Base-by-base conservation (phyloP, 768 basidiomycete genomes). In the Lactifluus volemus region DNA sequence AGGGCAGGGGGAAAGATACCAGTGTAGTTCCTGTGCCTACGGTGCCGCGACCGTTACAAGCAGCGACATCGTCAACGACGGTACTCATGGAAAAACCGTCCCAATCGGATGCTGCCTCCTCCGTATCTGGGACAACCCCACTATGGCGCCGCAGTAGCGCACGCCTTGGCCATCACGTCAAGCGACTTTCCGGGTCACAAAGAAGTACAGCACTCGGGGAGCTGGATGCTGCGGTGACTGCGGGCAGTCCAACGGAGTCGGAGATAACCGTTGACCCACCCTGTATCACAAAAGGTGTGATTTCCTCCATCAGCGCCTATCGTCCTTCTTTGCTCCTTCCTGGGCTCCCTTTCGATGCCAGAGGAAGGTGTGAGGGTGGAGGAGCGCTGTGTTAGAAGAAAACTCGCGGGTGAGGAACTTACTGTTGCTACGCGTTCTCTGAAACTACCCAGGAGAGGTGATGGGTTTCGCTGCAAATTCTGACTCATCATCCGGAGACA, bases 401-500 rank as follows among this genome's bases (percentile, higher is more conserved):
- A 38, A 11, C n/a, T 45, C 2, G n/a, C 19, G 2, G 17, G 58
- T 42, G 57, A 36, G 38, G 25, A 25, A 25, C 25, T 25, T 25
- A 53, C 53, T 5, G 15, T n/a, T 38, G 41, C 58, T 53, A 81
- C 63, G 65, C 80, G 80, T 70, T 83, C 78, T 65, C 76, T 78
- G 71, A 84, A 5, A 82, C 83, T 76, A 73, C 30, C 56, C 67
- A 12, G 65, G 59, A 7, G 63, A 63, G 2, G 34, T 53, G 49
- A 36, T n/a, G 25, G 38, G 30, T 45, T 67, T 62, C 15, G 63
- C 45, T 3, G 67, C 64, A 45, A 64, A 58, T n/a, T 62, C 57
- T 3, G 64, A 51, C 50, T 67, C 68, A 39, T n/a, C n/a, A n/a
- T 60, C 65, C 17, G 50, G 17, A 45, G 59, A 45, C 25, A 71